phyloP scores from a whole-genome alignment of 1,284 basidiomycete species.

The Rhodotorula sp. region DNA sequence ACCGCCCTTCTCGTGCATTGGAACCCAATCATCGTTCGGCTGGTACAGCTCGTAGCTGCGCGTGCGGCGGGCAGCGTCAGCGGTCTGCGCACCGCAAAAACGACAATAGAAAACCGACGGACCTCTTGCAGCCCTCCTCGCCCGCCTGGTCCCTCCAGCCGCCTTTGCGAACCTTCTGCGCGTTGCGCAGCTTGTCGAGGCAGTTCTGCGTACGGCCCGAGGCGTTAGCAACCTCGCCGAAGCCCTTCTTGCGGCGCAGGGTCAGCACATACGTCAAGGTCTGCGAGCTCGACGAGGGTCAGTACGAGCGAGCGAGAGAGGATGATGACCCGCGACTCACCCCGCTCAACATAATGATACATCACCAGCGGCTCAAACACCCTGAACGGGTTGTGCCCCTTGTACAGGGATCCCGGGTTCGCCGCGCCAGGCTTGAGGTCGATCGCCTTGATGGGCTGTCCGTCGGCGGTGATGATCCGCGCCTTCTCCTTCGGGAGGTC shows the following conservation, averaged over 20 bases:
- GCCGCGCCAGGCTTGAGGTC: background rate
- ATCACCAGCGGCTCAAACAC: conserved; percentile 17
- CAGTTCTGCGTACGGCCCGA: conserved; percentile 6
- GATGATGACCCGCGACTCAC: background rate
- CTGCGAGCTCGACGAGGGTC: background rate
- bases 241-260: too few species aligned
- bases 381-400: background rate
- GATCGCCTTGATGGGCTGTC: background rate
- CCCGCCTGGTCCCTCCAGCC: conserved; percentile 19
- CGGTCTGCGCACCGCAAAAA: too few species aligned
- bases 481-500: background rate
- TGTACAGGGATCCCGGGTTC: conserved; percentile 1
- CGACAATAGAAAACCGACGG: background rate
- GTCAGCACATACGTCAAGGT: background rate
- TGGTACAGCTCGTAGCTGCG: conserved; percentile 17
- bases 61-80: background rate
- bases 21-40: background rate
- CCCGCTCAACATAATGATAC: conserved; percentile 18
- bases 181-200: conserved; percentile 1
- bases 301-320: background rate
- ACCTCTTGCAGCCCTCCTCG: conserved; percentile 15
- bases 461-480: conserved; percentile 12
- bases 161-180: conserved; percentile 12
- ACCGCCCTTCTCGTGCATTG: conserved; percentile 2
- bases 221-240: background rate